Evolutionary conservation across 805 yeast genomes (phyloP), one percentile per base, ranked within the genome.

Genomic region (Barnettozyma pratensis): DNA sequence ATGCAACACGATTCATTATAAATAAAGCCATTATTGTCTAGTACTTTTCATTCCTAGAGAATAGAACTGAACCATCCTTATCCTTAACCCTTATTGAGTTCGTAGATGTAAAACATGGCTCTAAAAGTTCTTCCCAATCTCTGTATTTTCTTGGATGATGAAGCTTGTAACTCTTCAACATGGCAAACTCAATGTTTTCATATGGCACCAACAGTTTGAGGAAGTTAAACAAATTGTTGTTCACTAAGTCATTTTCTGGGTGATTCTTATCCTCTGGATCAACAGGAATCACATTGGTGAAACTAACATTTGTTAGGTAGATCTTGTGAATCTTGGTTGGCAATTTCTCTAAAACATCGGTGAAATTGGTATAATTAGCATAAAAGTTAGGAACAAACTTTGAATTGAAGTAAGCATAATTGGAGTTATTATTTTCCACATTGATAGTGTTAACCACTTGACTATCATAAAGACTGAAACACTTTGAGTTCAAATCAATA

Each of bases 401-500:
- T 7, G 63, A 60, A 39, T 60, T 56, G 48, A 49, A 60, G 37
- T 59, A 61, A 4, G 55, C 58, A 49, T 54, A 61, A 42, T 61
- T 60, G n/a, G 62, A 58, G 40, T 60, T 60, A 6, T 36, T 34
- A 47, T 61, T 60, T 3, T 39, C 47, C 4, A 55, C 42, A 47
- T 60, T 61, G 7, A 55, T 53, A 1, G 53, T 42, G 6, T 48
- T 29, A 5, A 46, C 42, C 39, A 57, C 62, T n/a, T 50, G 44
- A 4, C 58, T 27, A 46, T 48, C 49, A 39, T 57, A 57, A 4
- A 59, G 52, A 35, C 58, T 53, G 45, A 72, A 80, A 11, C 79
- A 70, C 28, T 64, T 65, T 34, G 84, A 78, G 50, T 69, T 68
- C 39, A 80, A 59, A 55, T 80, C 85, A 11, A 81, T 60, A 8